Evolutionary conservation across 148 eudicot species (phyloP), one percentile per base, ranked within the genome.

Genomic region (Arbutus unedo): DNA sequence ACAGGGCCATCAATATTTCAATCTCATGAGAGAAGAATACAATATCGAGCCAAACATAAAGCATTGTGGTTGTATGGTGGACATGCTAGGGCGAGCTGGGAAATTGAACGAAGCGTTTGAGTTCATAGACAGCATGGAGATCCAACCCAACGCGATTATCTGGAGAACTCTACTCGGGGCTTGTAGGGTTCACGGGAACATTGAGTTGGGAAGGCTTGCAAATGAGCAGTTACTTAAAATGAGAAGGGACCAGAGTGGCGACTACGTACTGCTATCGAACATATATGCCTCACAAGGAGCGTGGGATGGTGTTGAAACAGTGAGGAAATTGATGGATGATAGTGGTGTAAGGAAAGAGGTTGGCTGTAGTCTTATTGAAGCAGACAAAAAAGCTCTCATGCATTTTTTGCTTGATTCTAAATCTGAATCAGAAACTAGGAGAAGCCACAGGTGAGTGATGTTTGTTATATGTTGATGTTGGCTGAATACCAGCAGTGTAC

Each of bases 51-150:
- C 94, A 14, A 90, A 90, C 80, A 81, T 87, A 83, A 85, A 83
- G 85, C 94, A 90, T 57, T 82, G 86, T 53, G 94, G 94, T 21
- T 91, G 94, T 72, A 87, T 91, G 88, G 94, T 91, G 53, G 94
- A 91, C 79, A 79, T 91, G 68, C 81, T 88, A 23, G 92, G 92
- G 81, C 89, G 92, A 13, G 89, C 87, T 38, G 91, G 90, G 79
- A 83, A 85, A 71, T 78, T 91, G 79, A 81, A 71, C 9, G 91
- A 91, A 81, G 91, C 94, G 3, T 88, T 90, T 78, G 87, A 87
- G 66, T 87, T 90, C 67, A 82, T 91, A 15, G 88, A 86, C 38
- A 31, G 79, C 31, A 91, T 90, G 94, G 83, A 85, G 82, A 82
- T 89, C 47, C 74, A 90, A 83, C 92, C 92, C 4, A 91, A 91